Base-by-base conservation (phyloP, 78 protist genomes). In the Dictyostelium intermedium region DNA sequence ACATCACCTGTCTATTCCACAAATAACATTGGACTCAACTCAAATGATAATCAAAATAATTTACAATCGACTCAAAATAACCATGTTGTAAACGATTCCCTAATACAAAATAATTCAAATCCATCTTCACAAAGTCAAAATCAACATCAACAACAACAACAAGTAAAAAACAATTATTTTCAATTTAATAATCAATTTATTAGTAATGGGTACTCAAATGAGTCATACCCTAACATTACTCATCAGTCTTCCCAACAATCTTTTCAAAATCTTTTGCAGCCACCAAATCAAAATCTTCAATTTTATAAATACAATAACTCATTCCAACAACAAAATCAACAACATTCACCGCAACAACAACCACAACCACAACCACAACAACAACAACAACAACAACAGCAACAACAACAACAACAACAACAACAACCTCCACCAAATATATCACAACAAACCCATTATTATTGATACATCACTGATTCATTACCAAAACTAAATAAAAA, bases 331-430 rank as follows among this genome's bases (percentile, higher is more conserved):
- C 37, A 66, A 4, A 43, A 74, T 3, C 81, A 74, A 74, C 81
- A 74, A 14, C 81, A 35, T 10, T 43, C 37, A 74, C n/a, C 30
- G 39, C 81, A 74, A 74, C 50, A 77, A n/a, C 83, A 77, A n/a
- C 23, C 39, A 4, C 2, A 11, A 20, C 43, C 5, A 77, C 83
- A 77, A 77, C 32, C 2, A 77, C 60, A 77, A n/a, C 60, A 41
- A 77, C 61, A 41, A 39, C 83, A 76, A 76, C 82, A 35, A 11
- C 83, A 78, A 37, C 83, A 16, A 56, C 66, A 16, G 20, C 66
- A 16, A 56, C 66, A 56, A 56, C 27, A 16, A 56, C 66, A 56
- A 16, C 66, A 56, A 56, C 66, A 56, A 16, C 66, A 56, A 56
- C 27, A 20, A 16, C n/a, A 56, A 20, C 66, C 16, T 16, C 83